Conservation (phyloP, 305 asterid genomes). For the Fraxinus paxiana region DNA sequence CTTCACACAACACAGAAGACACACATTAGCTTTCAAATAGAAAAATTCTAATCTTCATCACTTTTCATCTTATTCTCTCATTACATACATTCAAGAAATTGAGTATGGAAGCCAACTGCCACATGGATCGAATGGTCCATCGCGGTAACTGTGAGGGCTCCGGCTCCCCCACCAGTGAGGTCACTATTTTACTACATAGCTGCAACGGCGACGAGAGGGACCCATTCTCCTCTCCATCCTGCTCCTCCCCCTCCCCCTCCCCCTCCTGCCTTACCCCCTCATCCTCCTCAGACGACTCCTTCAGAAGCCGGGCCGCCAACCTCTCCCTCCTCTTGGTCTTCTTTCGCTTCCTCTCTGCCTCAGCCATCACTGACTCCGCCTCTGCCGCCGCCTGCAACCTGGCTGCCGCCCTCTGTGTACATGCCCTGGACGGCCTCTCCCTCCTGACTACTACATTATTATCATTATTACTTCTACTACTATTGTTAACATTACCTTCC, state of each 20-base stretch:
- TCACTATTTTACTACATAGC: slow-evolving; percentile 58
- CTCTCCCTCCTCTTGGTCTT: slow-evolving; percentile 48
- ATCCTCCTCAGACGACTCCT: slow-evolving; percentile 54
- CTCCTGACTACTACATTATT: slow-evolving; percentile 46
- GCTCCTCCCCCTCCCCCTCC: slow-evolving; percentile 37
- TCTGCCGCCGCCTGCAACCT: slow-evolving; percentile 79
- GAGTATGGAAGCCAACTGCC: slow-evolving; percentile 93
- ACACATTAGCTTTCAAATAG: slow-evolving; percentile 25
- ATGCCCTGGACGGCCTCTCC: slow-evolving; percentile 95
- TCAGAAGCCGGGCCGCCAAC: slow-evolving; percentile 49
- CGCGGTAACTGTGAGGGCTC: slow-evolving; percentile 84
- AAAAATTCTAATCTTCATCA: slow-evolving; percentile 12
- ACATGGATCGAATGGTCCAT: slow-evolving; percentile 85
- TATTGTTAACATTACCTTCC: slow-evolving; percentile 26
- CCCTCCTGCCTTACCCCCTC: slow-evolving; percentile 30
- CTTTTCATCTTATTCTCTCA: background rate
- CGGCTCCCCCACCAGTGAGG: slow-evolving; percentile 68
- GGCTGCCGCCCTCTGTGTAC: slow-evolving; percentile 87
- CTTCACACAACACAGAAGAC: slow-evolving; percentile 38
- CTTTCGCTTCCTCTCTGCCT: slow-evolving; percentile 57
- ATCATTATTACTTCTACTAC: slow-evolving; percentile 30
- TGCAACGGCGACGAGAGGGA: slow-evolving; percentile 33
- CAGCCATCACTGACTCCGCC: slow-evolving; percentile 63
- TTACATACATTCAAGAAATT: slow-evolving; percentile 86
- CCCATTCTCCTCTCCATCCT: slow-evolving; percentile 40